Evolutionary conservation across 305 asterid genomes (phyloP).

Genomic region (Fraxinus baroniana): DNA sequence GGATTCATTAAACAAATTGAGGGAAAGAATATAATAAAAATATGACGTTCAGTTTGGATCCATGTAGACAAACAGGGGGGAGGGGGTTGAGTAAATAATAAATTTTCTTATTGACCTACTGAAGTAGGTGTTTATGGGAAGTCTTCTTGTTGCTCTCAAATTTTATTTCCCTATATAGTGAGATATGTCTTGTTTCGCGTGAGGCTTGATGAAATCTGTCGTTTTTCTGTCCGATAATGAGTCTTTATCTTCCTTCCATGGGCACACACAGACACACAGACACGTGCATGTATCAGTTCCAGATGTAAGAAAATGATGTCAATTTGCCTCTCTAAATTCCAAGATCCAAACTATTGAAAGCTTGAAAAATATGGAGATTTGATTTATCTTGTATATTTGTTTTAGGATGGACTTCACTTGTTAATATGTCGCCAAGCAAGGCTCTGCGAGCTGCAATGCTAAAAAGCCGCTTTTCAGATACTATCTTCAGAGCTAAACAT

Average conservation of each 20-base stretch:
- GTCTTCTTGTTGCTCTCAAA: background rate
- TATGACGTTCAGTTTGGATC: background rate
- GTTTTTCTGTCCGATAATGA: background rate
- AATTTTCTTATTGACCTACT: background rate
- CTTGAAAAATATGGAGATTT: slow-evolving; percentile 10
- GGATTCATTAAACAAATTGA: background rate
- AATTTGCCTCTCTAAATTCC: background rate
- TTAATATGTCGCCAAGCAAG: slow-evolving; percentile 50
- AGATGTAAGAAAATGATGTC: background rate
- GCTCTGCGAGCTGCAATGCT: slow-evolving; percentile 78
- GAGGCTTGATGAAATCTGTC: background rate
- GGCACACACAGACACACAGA: background rate
- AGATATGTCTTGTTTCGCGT: background rate
- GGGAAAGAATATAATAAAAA: background rate
- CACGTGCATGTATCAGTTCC: background rate
- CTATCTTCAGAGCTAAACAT: slow-evolving; percentile 61
- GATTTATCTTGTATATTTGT: background rate
- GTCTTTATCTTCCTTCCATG: background rate
- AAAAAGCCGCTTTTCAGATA: slow-evolving; percentile 70
- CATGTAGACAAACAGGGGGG: background rate
- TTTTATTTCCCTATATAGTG: background rate
- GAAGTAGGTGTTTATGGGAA: background rate
- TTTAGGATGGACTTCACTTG: slow-evolving; percentile 48
- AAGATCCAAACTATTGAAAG: background rate
- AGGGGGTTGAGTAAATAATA: background rate